Evolutionary conservation across 2,329 filamentous ascomycete genomes (phyloP).

Genomic region (Ophiostoma populinum): DNA sequence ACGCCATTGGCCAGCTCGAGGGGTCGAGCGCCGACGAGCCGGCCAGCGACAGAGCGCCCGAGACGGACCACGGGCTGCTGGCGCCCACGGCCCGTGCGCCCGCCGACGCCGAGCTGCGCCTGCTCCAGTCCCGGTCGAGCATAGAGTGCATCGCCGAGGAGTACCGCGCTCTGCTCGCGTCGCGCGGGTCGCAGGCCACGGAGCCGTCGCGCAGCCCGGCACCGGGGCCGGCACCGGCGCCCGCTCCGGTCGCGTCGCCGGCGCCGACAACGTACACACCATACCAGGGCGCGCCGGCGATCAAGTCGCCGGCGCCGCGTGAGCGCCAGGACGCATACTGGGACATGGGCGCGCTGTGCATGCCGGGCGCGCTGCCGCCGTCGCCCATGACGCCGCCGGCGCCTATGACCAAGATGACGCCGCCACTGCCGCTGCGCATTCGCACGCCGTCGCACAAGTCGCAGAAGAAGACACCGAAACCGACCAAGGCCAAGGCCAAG

Average conservation of each 20-base stretch:
- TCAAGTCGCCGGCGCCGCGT: neutral
- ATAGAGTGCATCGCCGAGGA: constrained; percentile 33
- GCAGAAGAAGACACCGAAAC: neutral
- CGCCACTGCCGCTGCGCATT: constrained; percentile 2
- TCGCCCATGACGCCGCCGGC: neutral
- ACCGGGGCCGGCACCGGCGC: too few species aligned
- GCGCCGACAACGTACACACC: constrained; percentile 3
- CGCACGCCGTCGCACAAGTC: neutral
- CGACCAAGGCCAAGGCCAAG: neutral
- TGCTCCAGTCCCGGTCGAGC: constrained; percentile 18
- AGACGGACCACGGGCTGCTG: neutral
- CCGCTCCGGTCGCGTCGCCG: neutral
- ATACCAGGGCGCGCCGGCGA: neutral
- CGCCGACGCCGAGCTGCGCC: constrained; percentile 7
- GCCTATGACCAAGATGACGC: neutral
- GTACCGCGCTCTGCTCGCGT: constrained; percentile 29
- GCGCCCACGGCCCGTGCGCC: too few species aligned
- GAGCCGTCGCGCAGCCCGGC: constrained; percentile 8
- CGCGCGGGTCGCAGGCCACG: constrained; percentile 18
- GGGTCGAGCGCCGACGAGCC: constrained; percentile 8
- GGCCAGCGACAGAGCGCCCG: neutral
- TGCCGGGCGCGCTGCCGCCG: neutral
- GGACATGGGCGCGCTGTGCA: neutral
- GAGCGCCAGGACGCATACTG: constrained; percentile 2
- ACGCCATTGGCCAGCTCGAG: constrained; percentile 32